Conservation (phyloP, 768 basidiomycete genomes). For the Heimioporus sp. region DNA sequence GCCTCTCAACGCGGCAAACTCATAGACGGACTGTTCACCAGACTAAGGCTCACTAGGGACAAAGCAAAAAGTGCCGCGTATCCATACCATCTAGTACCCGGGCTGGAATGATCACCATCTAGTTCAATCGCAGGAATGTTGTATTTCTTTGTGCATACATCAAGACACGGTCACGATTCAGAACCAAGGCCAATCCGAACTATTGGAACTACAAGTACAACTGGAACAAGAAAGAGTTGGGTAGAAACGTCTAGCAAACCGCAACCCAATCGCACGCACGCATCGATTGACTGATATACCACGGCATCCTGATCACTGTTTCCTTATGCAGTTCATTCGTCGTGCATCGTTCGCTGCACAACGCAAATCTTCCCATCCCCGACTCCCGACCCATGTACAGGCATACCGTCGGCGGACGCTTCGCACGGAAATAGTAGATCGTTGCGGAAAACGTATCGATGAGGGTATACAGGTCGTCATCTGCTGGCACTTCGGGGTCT, state of each 20-base stretch:
- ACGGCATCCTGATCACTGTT: slow-evolving; percentile 24
- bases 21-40: too few species aligned
- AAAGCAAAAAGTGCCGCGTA: too few species aligned
- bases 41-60: too few species aligned
- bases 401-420: slow-evolving; percentile 22
- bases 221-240: too few species aligned
- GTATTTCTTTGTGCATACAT: too few species aligned
- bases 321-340: slow-evolving; percentile 24
- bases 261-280: slow-evolving; percentile 19
- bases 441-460: slow-evolving; percentile 20
- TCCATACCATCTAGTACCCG: too few species aligned
- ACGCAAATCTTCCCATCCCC: slow-evolving; percentile 20
- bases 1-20: too few species aligned
- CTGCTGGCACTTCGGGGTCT: not conserved
- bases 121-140: too few species aligned
- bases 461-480: slow-evolving; percentile 19
- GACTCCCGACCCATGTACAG: slow-evolving; percentile 19
- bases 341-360: slow-evolving; percentile 21
- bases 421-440: slow-evolving; percentile 24
- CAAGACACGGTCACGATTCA: too few species aligned
- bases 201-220: too few species aligned
- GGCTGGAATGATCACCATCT: too few species aligned
- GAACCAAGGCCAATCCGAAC: too few species aligned
- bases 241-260: not conserved
- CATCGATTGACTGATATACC: slow-evolving; percentile 16